Evolutionary conservation across 192 early-diverging fungal genomes (phyloP).

Genomic region (Coemansia sp.): DNA sequence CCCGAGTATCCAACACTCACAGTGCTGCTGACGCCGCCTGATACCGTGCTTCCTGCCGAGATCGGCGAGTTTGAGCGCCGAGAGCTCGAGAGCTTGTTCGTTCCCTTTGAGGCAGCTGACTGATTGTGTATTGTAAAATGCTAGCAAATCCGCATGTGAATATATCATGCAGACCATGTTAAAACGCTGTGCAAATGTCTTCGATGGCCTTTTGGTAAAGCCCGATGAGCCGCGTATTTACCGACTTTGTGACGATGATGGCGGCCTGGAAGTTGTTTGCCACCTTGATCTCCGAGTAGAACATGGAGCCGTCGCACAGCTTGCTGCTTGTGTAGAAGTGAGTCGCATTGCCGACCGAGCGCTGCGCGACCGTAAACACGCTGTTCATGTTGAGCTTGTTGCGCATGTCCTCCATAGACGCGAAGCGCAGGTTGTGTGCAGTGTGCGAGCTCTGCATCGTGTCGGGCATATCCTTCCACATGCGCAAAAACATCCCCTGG

Average conservation of each 20-base stretch:
- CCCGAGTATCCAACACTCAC: slow-evolving; percentile 17
- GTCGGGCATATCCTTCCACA: slow-evolving; percentile 59
- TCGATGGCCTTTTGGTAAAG: slow-evolving; percentile 54
- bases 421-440: slow-evolving; percentile 36
- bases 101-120: neutral
- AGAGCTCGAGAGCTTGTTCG: slow-evolving; percentile 7
- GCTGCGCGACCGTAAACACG: slow-evolving; percentile 69
- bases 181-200: slow-evolving; percentile 54
- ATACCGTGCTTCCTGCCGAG: slow-evolving; percentile 24
- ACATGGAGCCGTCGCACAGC: slow-evolving; percentile 60
- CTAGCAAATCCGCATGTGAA: too few species aligned
- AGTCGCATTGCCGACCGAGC: slow-evolving; percentile 58
- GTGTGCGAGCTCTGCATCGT: slow-evolving; percentile 24
- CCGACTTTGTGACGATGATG: slow-evolving; percentile 47
- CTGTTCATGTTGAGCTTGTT: slow-evolving; percentile 62
- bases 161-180: neutral
- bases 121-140: too few species aligned
- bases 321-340: slow-evolving; percentile 65
- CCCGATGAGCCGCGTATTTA: slow-evolving; percentile 32
- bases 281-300: slow-evolving; percentile 67
- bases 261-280: slow-evolving; percentile 52
- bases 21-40: slow-evolving; percentile 31
- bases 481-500: slow-evolving; percentile 58
- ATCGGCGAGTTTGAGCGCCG: slow-evolving; percentile 28
- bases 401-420: slow-evolving; percentile 53